Evolutionary conservation across 129 eudicot genomes (phyloP).

Genomic region (Rutidosis leptorrhynchoides): DNA sequence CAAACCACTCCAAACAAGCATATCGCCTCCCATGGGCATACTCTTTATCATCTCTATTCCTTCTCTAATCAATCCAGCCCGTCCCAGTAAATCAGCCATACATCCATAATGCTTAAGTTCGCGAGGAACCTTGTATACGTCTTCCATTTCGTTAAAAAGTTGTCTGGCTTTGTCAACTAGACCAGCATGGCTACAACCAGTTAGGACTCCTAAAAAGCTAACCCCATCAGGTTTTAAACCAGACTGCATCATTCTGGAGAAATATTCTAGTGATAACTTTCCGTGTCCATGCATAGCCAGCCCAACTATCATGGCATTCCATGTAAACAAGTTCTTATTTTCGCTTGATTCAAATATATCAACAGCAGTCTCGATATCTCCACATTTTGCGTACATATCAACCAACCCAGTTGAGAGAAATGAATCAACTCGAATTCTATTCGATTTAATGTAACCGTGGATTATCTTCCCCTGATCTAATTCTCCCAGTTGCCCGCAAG

Average conservation of each 20-base stretch:
- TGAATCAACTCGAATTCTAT: conserved; percentile 27
- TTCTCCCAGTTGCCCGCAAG: conserved; percentile 39
- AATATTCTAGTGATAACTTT: conserved; percentile 24
- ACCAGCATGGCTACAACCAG: conserved; percentile 45
- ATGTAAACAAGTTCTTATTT: conserved; percentile 42
- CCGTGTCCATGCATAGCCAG: conserved; percentile 49
- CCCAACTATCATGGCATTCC: conserved; percentile 53
- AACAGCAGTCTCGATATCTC: conserved; percentile 38
- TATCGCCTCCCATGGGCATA: conserved; percentile 41
- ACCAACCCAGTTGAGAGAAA: conserved; percentile 41
- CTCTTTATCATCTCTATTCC: conserved; percentile 35
- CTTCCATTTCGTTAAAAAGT: conserved; percentile 37
- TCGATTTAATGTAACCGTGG: conserved; percentile 20
- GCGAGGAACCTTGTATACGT: conserved; percentile 27
- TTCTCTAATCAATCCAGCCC: conserved; percentile 44
- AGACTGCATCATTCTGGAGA: conserved; percentile 8
- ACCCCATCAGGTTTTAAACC: conserved; percentile 35
- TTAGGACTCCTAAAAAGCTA: conserved; percentile 41
- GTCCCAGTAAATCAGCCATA: conserved; percentile 45
- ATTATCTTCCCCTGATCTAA: conserved; percentile 23
- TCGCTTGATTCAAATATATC: conserved; percentile 41
- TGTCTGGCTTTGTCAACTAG: conserved; percentile 41
- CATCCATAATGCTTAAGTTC: conserved; percentile 46
- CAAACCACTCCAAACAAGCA: conserved; percentile 49
- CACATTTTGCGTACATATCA: conserved; percentile 60